Percentiles rank a stretch among this genome's conserved stretches.
Evolutionary conservation across 495 filamentous ascomycete genomes (phyloP).

Genomic region (Chaetomium cochliodes): DNA sequence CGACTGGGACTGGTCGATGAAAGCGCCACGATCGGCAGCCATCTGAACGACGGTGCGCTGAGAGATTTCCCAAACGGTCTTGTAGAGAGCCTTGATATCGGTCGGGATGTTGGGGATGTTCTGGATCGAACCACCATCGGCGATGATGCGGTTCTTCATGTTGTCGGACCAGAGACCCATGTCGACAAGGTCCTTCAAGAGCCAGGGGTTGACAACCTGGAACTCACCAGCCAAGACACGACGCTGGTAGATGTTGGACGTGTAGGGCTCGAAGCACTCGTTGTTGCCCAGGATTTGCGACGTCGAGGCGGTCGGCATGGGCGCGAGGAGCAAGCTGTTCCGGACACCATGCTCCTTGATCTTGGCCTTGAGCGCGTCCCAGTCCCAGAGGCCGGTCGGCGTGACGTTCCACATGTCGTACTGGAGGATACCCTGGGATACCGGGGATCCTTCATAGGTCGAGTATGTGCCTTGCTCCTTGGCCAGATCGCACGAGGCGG

Average conservation of each 20-base stretch:
- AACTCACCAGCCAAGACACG: conserved; percentile 98
- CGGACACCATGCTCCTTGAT: conserved; percentile 89
- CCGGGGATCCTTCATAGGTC: conserved; percentile 89
- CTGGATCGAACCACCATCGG: conserved; percentile 92
- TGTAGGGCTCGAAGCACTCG: conserved; percentile 99
- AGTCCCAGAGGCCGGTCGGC: conserved; percentile 94
- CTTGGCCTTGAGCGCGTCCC: conserved; percentile 81
- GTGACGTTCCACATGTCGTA: conserved; percentile 98
- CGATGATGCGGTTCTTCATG: conserved; percentile 99
- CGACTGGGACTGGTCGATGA: conserved; percentile 97
- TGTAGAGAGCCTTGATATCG: conserved; percentile 96
- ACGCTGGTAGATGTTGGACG: conserved; percentile 98
- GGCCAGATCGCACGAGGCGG: conserved; percentile 81
- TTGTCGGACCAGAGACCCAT: conserved; percentile 98
- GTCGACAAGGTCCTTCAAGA: conserved; percentile 96
- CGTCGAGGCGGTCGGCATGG: conserved; percentile 96
- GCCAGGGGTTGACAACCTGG: conserved; percentile 99
- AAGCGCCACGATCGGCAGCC: conserved; percentile 96
- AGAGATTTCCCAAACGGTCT: conserved; percentile 99
- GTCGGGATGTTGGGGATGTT: conserved; percentile 93
- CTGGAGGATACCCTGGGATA: conserved; percentile 92
- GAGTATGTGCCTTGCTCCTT: conserved; percentile 79
- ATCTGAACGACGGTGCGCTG: conserved; percentile 94
- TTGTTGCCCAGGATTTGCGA: conserved; percentile 98
- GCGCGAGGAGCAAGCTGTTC: conserved; percentile 91